Percentiles rank a stretch among this genome's conserved stretches.
phyloP scores from a whole-genome alignment of 2,329 filamentous ascomycete genomes.

The Phoma sp. region DNA sequence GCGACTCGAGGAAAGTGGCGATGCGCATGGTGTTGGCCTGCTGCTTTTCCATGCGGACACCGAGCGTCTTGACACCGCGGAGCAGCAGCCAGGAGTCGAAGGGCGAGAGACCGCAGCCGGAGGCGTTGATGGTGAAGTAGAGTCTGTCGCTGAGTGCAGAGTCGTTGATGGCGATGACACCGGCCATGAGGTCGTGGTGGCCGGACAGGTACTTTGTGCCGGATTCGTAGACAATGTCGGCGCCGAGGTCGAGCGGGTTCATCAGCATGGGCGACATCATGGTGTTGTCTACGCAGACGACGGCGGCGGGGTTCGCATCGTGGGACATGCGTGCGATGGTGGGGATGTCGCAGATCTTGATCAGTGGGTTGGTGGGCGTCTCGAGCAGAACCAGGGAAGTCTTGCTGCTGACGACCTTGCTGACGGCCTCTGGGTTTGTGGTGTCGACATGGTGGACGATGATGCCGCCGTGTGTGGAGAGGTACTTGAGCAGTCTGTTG shows the following conservation, averaged over 20 bases:
- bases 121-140: conserved; percentile 97
- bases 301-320: conserved; percentile 75
- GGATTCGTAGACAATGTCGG: conserved; percentile 96
- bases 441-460: conserved; percentile 97
- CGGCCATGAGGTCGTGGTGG: conserved; percentile 99
- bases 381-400: conserved; percentile 96
- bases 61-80: conserved; percentile 93
- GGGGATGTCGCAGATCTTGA: conserved; percentile 95
- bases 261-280: conserved; percentile 96
- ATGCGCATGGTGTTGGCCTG: conserved; percentile 91
- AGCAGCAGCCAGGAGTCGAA: conserved; percentile 97
- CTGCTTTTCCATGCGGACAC: conserved; percentile 98
- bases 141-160: conserved; percentile 82
- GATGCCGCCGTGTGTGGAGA: conserved; percentile 88
- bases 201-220: conserved; percentile 98
- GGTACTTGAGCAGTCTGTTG: conserved; percentile 89
- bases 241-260: conserved; percentile 92
- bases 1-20: conserved; percentile 87
- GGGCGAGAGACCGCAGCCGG: conserved; percentile 90
- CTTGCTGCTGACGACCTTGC: conserved; percentile 73
- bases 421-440: conserved; percentile 76
- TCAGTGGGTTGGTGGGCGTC: conserved; percentile 95
- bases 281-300: conserved; percentile 96
- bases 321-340: conserved; percentile 80
- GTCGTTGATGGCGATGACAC: conserved; percentile 92